Base-by-base conservation (phyloP, 306 rosid genomes). In the Castanea sativa region DNA sequence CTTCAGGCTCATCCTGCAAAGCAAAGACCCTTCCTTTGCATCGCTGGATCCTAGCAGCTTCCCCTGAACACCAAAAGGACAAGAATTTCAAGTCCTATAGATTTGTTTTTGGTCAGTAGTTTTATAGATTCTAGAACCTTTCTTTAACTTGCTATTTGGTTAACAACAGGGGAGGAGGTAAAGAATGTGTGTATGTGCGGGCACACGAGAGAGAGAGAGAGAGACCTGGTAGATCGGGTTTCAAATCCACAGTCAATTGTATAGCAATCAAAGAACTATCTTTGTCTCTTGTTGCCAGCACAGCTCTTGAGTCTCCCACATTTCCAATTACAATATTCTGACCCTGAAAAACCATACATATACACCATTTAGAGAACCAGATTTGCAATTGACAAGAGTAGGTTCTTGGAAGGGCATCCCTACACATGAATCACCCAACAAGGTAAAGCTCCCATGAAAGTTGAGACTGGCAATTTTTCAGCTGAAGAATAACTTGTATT, bases 21-120 rank as follows among this genome's bases (percentile, higher is more conserved):
- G 91, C 91, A 57, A 88, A 88, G 57, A 88, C 91, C 70, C 91
- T 75, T 57, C 91, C 91, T 72, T 81, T 88, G 86, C 91, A 88
- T 59, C 69, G 88, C 52, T 83, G 89, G 80, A 88, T 88, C 86
- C 91, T 85, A 23, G 88, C 91, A 79, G 89, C 86, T 76, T 88
- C 91, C 69, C 85, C 91, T 87, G 75, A 52, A 33, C 16, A 64
- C 69, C 74, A 43, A 30, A 69, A 29, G 64, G 41, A 55, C 23
- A 58, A 29, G n/a, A 83, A 51, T 69, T 19, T 57, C 23, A 69
- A 68, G 71, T 57, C 77, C 32, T 4, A 73, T 49, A 80, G 35
- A 41, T 14, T 57, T 29, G 23, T 55, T 20, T 21, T n/a, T 49
- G 16, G 4, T 13, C 20, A 35, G 32, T 43, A 21, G 21, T 9